Base-by-base conservation (phyloP, 805 yeast species). In the Pichia eremophila region DNA sequence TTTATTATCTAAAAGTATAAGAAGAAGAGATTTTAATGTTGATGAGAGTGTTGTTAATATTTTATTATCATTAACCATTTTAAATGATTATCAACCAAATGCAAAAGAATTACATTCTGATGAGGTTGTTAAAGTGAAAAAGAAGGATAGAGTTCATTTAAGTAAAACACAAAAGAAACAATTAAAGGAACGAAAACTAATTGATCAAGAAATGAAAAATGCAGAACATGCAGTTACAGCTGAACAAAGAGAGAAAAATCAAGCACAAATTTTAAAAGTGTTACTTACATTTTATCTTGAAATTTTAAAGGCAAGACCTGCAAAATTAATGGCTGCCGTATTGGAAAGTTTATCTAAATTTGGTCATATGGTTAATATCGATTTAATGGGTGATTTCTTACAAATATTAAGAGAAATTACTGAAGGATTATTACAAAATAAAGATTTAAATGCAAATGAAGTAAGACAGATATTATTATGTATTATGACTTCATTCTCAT, bases 301-400 rank as follows among this genome's bases (percentile, higher is more conserved):
- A 54, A 77, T 91, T 31, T 70, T 93, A 52, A 83, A 77, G 61
- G 74, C 74, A 17, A 73, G 78, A 41, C 76, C 81, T 18, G 75
- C 79, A 37, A 74, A 77, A 18, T 69, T 93, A 46, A 80, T 88
- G 72, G 96, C 95, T 8, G 74, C 91, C 0, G 95, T 91, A 0
- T 70, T 93, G 46, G 98, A 93, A 67, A 98, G 98, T 4, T 68
- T 93, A 48, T 85, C 97, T 1, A 79, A 79, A 59, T 89, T 83
- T 61, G 96, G 98, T 2, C 93, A 84, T 58, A 81, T 90, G 81
- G 89, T 95, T 25, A 93, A 93, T 61, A 79, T 91, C 48, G 98
- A 93, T 54, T 71, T 93, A 41, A 74, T 93, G 55, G 98, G 98
- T 27, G 99, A 93, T 62, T 81, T 93, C 65, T 71, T 93, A 45